Conservation (phyloP, 1,284 basidiomycete genomes). For the Leccinum pachyderme region DNA sequence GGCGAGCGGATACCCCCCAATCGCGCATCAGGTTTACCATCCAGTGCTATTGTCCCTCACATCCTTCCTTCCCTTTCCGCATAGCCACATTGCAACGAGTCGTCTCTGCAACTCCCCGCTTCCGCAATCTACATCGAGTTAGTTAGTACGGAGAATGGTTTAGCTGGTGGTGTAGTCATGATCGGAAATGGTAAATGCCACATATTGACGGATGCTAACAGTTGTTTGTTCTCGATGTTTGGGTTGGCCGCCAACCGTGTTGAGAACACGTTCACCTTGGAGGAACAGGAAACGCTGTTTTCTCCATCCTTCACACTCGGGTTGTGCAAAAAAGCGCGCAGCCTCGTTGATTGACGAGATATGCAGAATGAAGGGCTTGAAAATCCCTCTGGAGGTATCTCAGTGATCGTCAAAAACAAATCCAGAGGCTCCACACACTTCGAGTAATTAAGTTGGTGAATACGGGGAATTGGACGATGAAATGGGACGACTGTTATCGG, state of each 20-base stretch:
- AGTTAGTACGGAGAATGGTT: background rate
- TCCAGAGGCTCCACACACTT: background rate
- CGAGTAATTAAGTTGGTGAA: background rate
- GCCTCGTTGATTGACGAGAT: slow-evolving; percentile 7
- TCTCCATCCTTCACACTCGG: background rate
- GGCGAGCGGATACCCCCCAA: background rate
- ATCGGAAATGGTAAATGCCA: slow-evolving; percentile 6
- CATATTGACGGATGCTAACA: slow-evolving; percentile 1
- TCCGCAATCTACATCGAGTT: background rate
- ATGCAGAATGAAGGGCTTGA: background rate
- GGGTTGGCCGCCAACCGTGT: background rate
- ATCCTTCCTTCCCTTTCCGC: background rate
- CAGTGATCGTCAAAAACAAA: slow-evolving; percentile 11
- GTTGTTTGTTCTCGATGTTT: background rate
- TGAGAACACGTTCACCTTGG: background rate
- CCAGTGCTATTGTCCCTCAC: background rate
- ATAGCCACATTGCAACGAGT: background rate
- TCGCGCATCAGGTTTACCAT: background rate
- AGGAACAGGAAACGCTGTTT: background rate
- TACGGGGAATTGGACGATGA: background rate
- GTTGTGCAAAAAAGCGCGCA: background rate
- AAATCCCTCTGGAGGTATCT: slow-evolving; percentile 3
- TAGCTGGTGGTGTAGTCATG: background rate
- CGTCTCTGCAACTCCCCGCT: background rate
- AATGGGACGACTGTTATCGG: background rate